These are phyloP conservation scores for Aspergillus mulundensis DNA, from an alignment of 495 filamentous ascomycete genomes.

Conservation along the genomic window DNA sequence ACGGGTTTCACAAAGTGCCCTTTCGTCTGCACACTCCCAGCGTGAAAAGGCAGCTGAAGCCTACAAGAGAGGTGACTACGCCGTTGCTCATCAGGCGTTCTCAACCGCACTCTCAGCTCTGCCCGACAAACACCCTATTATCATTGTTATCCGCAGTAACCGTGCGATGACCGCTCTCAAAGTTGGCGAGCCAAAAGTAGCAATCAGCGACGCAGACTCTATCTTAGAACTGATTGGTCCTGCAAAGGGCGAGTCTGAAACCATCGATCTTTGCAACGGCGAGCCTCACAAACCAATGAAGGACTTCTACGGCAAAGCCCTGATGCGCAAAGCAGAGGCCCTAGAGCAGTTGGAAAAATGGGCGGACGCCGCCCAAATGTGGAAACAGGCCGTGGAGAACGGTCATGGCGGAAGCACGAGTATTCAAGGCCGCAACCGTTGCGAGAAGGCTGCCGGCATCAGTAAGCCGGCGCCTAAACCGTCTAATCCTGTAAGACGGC, in stretches of 20 bases:
- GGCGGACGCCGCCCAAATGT: constrained; percentile 73
- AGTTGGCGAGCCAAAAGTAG: constrained; percentile 81
- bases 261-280: constrained; percentile 60
- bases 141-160: constrained; percentile 84
- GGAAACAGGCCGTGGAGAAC: constrained; percentile 77
- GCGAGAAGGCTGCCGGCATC: constrained; percentile 72
- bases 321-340: constrained; percentile 91
- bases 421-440: constrained; percentile 81
- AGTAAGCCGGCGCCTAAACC: constrained; percentile 46
- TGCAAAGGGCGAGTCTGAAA: constrained; percentile 71
- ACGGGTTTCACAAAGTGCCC: constrained; percentile 57
- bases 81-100: constrained; percentile 77
- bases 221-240: constrained; percentile 79
- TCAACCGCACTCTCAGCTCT: constrained; percentile 67
- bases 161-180: constrained; percentile 86
- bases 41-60: constrained; percentile 76
- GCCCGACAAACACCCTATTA: constrained; percentile 76
- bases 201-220: constrained; percentile 75
- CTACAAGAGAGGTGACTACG: constrained; percentile 93
- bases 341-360: constrained; percentile 95
- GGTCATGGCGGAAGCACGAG: constrained; percentile 79
- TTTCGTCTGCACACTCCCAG: constrained; percentile 68
- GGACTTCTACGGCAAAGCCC: constrained; percentile 86
- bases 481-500: constrained; percentile 32
- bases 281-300: constrained; percentile 80